phyloP scores from a whole-genome alignment of 2,329 filamentous ascomycete species.

The Colletotrichum sp. region DNA sequence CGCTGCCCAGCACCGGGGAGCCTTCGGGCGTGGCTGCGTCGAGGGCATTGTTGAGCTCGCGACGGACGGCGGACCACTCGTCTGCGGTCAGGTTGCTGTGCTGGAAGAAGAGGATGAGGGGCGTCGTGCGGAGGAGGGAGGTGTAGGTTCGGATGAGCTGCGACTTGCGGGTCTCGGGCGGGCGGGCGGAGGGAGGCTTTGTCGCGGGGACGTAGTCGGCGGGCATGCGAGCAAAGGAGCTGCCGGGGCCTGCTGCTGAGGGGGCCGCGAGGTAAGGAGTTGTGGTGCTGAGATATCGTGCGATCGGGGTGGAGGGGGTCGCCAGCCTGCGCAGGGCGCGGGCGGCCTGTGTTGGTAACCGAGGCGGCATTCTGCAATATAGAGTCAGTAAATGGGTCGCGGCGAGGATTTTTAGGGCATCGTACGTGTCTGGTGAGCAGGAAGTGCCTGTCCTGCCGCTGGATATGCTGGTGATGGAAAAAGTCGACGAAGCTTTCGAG shows the following conservation, averaged over 20 bases:
- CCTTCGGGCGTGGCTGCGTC: conserved; percentile 42
- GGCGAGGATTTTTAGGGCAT: background rate
- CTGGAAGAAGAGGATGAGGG: conserved; percentile 84
- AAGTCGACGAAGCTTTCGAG: conserved; percentile 17
- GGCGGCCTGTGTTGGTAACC: conserved; percentile 20
- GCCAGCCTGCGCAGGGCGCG: conserved; percentile 20
- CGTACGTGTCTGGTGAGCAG: conserved; percentile 12
- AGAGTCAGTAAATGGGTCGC: background rate
- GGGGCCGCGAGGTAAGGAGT: conserved; percentile 25
- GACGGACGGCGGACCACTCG: conserved; percentile 57
- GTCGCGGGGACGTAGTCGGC: conserved; percentile 64
- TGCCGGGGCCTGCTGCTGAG: conserved; percentile 29
- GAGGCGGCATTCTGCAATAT: conserved; percentile 13
- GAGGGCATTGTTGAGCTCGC: conserved; percentile 50
- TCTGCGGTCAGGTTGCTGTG: conserved; percentile 72
- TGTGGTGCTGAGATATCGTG: conserved; percentile 15
- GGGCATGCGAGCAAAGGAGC: conserved; percentile 38
- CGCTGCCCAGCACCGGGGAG: conserved; percentile 57
- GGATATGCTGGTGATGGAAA: conserved; percentile 9
- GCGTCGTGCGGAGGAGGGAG: conserved; percentile 83
- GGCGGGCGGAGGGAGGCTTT: conserved; percentile 88
- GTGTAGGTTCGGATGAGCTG: conserved; percentile 88
- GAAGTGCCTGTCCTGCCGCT: conserved; percentile 3
- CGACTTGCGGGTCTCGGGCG: conserved; percentile 85
- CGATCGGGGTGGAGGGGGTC: conserved; percentile 5